Percentiles rank a stretch among this genome's conserved stretches.
Evolutionary conservation across 805 yeast genomes (phyloP).

Genomic region (Zygotorulaspora sp.): DNA sequence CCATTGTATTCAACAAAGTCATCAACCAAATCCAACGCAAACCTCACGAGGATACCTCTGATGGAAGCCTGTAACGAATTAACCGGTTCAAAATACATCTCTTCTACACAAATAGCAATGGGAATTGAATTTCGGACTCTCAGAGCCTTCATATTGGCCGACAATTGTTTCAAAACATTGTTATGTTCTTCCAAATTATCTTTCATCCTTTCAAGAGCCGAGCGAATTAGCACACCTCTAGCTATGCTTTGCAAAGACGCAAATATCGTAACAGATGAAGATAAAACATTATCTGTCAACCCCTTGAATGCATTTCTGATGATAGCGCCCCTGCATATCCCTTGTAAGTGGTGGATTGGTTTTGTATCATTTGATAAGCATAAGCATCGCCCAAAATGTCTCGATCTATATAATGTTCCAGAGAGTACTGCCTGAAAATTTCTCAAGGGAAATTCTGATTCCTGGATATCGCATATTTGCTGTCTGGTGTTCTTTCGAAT

Average conservation of each 20-base stretch:
- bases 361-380: neutral
- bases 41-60: conserved; percentile 61
- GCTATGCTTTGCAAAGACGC: conserved; percentile 1
- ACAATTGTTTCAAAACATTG: conserved; percentile 6
- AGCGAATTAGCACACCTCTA: conserved; percentile 3
- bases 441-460: conserved; percentile 13
- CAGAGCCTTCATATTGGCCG: conserved; percentile 16
- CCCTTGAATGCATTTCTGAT: conserved; percentile 32
- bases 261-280: neutral
- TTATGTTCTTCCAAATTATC: conserved; percentile 29
- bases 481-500: conserved; percentile 27
- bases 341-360: conserved; percentile 42
- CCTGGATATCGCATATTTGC: conserved; percentile 3
- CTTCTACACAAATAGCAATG: conserved; percentile 1
- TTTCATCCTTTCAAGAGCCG: neutral
- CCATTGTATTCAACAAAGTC: conserved; percentile 50
- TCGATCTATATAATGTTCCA: conserved; percentile 7
- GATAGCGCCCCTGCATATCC: conserved; percentile 45
- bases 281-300: neutral
- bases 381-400: neutral
- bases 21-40: conserved; percentile 47
- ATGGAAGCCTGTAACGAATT: conserved; percentile 49
- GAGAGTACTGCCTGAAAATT: conserved; percentile 23
- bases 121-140: conserved; percentile 3
- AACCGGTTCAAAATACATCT: conserved; percentile 3